Evolutionary conservation across 805 yeast genomes (phyloP), one percentile per base, ranked within the genome.

Genomic region (Ogataea corticis): DNA sequence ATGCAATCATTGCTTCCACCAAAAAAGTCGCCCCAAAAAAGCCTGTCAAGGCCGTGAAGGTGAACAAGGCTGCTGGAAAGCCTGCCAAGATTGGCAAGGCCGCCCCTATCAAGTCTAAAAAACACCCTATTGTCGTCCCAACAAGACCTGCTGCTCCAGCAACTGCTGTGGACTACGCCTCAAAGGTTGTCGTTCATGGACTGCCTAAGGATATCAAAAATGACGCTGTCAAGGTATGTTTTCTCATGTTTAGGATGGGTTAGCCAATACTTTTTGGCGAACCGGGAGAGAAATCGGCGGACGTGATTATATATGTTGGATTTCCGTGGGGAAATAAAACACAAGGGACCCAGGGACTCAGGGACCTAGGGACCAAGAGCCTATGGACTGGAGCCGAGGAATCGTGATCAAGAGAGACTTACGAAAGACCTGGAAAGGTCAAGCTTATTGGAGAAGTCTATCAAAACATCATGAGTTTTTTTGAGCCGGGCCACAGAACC

Each of bases 191-290:
- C 61, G 94, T 90, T 40, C 52, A 63, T 15, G 65, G 64, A 33
- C 56, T 65, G 66, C 94, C 97, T 68, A 80, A 77, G 66, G 96
- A 90, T 72, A 84, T 90, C 68, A 83, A 84, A 67, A 85, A 82
- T 66, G 85, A 81, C 57, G 85, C 89, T 64, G 82, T 88, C 63
- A 87, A 82, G 53, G 58, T 54, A 54, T 50, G 58, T 54, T 48
- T 33, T 42, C 7, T 21, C 17, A 36, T 27, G 39, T 37, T 37
- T 37, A 37, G 40, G 40, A 37, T 37, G 40, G 40, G 40, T 16
- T 30, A 37, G 33, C 16, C 13, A 14, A 16, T 6, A 13, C 31
- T 11, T 7, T 6, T n/a, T 11, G 31, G 9, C 25, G 9, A 21
- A 6, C n/a, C 40, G 7, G 32, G 10, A 27, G 3, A 25, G n/a